These are phyloP conservation scores for Penicillium crustosum DNA, from an alignment of 2,329 filamentous ascomycete genomes.

Conservation along the genomic window DNA sequence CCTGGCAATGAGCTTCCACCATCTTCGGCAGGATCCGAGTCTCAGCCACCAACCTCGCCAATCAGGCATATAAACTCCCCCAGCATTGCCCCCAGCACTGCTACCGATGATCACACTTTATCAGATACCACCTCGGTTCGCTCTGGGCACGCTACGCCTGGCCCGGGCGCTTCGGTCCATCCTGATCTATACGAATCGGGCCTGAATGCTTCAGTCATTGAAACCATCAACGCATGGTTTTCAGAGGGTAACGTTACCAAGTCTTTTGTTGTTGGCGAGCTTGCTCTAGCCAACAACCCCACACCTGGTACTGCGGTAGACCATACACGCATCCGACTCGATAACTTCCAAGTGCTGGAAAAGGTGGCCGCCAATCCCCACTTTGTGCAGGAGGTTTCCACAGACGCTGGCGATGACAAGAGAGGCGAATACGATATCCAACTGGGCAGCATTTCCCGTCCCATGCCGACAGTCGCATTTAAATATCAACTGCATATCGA, in stretches of 20 bases:
- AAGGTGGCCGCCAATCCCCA: slow-evolving; percentile 91
- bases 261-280: slow-evolving; percentile 78
- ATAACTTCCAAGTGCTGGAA: slow-evolving; percentile 84
- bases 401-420: slow-evolving; percentile 52
- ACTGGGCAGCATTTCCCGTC: slow-evolving; percentile 67
- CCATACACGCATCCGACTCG: slow-evolving; percentile 71
- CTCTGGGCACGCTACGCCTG: slow-evolving; percentile 77
- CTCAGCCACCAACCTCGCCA: slow-evolving; percentile 37
- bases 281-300: slow-evolving; percentile 78
- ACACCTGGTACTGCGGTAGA: slow-evolving; percentile 38
- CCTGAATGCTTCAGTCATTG: slow-evolving; percentile 83
- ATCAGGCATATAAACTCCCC: slow-evolving; percentile 48
- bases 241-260: slow-evolving; percentile 70
- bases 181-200: slow-evolving; percentile 77
- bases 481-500: slow-evolving; percentile 86
- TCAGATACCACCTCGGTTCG: slow-evolving; percentile 91
- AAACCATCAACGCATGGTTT: slow-evolving; percentile 84
- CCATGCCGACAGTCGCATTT: slow-evolving; percentile 71
- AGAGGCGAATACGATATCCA: slow-evolving; percentile 80
- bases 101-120: slow-evolving; percentile 63
- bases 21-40: slow-evolving; percentile 28
- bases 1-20: slow-evolving; percentile 37
- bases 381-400: slow-evolving; percentile 68
- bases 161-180: slow-evolving; percentile 69
- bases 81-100: slow-evolving; percentile 39